These are phyloP conservation scores for Trichocladium antarcticum DNA, from an alignment of 495 filamentous ascomycete genomes.

Conservation along the genomic window DNA sequence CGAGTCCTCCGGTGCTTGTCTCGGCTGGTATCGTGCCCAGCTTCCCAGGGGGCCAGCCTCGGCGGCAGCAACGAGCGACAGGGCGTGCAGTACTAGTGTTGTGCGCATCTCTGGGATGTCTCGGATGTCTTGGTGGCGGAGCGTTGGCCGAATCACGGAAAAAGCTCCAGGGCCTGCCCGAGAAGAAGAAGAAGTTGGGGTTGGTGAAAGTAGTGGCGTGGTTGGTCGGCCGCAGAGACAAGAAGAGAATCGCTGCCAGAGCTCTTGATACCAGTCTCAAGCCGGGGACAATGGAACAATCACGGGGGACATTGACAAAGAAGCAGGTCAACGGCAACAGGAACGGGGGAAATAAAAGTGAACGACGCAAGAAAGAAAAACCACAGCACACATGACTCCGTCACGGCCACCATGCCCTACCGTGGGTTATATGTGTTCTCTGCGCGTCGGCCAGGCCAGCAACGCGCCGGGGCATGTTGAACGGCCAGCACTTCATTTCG, in stretches of 20 bases:
- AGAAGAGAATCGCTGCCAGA: not conserved
- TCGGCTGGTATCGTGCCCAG: not conserved
- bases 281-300: not conserved
- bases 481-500: constrained; percentile 3
- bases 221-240: not conserved
- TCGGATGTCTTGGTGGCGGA: not conserved
- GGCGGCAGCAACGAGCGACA: constrained; percentile 7
- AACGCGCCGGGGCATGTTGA: constrained; percentile 1
- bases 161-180: constrained; percentile 1
- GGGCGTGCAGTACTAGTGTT: constrained; percentile 7
- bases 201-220: not conserved
- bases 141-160: not conserved
- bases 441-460: not conserved
- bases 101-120: constrained; percentile 12
- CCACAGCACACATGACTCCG: not conserved
- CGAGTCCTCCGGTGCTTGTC: not conserved
- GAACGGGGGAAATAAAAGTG: not conserved
- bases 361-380: not conserved
- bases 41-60: constrained; percentile 23
- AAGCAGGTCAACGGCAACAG: not conserved
- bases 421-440: not conserved
- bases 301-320: not conserved
- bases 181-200: not conserved
- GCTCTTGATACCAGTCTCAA: not conserved
- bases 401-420: not conserved